phyloP scores from a whole-genome alignment of 495 filamentous ascomycete species.

The Penicillium subrubescens region DNA sequence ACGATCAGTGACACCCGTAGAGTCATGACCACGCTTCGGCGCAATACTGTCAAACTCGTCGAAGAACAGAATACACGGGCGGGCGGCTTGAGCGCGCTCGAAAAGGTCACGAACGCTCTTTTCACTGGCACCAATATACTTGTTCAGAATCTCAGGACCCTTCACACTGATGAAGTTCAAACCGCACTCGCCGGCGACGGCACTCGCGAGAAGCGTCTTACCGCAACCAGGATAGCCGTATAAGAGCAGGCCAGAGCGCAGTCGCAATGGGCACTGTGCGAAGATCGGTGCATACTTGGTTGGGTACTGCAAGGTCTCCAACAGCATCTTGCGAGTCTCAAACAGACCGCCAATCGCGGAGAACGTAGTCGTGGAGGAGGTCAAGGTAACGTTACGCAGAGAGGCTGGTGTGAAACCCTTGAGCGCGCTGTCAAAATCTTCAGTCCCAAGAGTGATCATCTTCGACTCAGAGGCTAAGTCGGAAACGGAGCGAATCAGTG shows the following conservation, averaged over 20 bases:
- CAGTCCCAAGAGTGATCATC: conserved; percentile 61
- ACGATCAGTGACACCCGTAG: conserved; percentile 94
- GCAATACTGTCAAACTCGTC: conserved; percentile 98
- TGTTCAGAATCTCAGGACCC: conserved; percentile 96
- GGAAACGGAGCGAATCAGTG: conserved; percentile 71
- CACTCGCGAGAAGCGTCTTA: conserved; percentile 90
- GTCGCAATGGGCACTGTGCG: conserved; percentile 86
- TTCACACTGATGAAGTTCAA: conserved; percentile 98
- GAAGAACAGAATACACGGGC: conserved; percentile 93
- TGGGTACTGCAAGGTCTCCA: conserved; percentile 95
- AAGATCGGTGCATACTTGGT: conserved; percentile 99
- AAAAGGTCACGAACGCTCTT: conserved; percentile 95
- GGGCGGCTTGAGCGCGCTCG: conserved; percentile 84
- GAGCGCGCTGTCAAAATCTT: conserved; percentile 81
- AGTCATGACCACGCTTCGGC: conserved; percentile 94
- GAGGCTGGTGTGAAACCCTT: conserved; percentile 94
- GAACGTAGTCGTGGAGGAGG: conserved; percentile 85
- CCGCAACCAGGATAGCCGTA: conserved; percentile 97
- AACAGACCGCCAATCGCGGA: conserved; percentile 86
- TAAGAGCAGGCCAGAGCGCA: conserved; percentile 87
- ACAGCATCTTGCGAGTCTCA: conserved; percentile 78
- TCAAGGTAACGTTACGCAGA: conserved; percentile 89
- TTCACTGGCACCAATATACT: conserved; percentile 95
- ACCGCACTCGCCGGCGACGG: conserved; percentile 93
- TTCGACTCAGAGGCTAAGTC: conserved; percentile 36